These are phyloP conservation scores for Leccinum variicolor DNA, from an alignment of 768 basidiomycete species.

Conservation along the genomic window DNA sequence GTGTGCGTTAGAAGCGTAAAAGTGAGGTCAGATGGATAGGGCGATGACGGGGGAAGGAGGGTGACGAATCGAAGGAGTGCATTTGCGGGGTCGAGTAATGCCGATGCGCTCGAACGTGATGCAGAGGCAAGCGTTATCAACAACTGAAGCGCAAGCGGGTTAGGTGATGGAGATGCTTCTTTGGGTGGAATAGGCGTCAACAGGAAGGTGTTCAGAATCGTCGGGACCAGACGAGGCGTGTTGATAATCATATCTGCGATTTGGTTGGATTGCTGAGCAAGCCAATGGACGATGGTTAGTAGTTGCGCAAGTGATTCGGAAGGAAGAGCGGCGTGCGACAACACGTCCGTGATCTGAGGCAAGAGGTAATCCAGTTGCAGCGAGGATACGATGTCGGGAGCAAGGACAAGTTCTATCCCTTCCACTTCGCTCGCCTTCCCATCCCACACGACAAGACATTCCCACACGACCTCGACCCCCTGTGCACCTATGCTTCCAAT, in stretches of 20 bases:
- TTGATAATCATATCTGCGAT: conserved; percentile 50
- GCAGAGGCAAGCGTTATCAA: conserved; percentile 56
- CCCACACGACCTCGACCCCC: conserved; percentile 74
- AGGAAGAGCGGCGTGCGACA: conserved; percentile 41
- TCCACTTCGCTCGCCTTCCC: conserved; percentile 23
- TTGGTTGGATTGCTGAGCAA: conserved; percentile 56
- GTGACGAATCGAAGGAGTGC: conserved; percentile 71
- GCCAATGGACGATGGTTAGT: conserved; percentile 54
- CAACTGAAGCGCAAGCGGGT: conserved; percentile 51
- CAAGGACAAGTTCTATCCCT: conserved; percentile 42
- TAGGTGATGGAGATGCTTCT: conserved; percentile 32
- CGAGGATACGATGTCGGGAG: conserved; percentile 14
- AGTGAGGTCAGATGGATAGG: conserved; percentile 36
- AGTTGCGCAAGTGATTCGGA: conserved; percentile 52
- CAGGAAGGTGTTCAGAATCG: conserved; percentile 54
- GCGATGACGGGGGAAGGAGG: conserved; percentile 45
- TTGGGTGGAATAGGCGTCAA: conserved; percentile 46
- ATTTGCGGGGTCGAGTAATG: conserved; percentile 55
- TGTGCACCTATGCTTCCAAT: conserved; percentile 62
- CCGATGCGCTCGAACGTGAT: conserved; percentile 64
- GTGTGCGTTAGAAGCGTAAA: conserved; percentile 51
- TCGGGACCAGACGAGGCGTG: conserved; percentile 50
- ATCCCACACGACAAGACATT: conserved; percentile 69
- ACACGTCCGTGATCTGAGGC: conserved; percentile 44
- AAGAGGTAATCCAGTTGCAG: conserved; percentile 44